phyloP scores from a whole-genome alignment of 2,329 filamentous ascomycete species.

The Penicillium capsulatum region DNA sequence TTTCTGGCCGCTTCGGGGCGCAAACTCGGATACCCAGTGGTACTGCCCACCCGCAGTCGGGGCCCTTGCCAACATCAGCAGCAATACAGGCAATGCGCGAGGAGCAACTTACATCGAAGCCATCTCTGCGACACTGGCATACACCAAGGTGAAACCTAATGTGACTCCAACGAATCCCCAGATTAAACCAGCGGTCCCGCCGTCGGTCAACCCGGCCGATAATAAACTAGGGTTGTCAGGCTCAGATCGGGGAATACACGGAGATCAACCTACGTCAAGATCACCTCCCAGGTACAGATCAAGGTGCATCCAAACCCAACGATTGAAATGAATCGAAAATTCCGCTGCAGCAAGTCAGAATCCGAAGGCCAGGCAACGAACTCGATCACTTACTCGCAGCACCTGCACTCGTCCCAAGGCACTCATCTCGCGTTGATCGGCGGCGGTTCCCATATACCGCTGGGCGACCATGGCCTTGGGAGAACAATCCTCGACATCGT shows the following conservation, averaged over 20 bases:
- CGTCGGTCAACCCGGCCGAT: conserved; percentile 32
- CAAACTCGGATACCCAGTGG: conserved; percentile 36
- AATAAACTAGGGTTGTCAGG: conserved; percentile 22
- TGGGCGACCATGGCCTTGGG: conserved; percentile 30
- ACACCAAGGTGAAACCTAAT: conserved; percentile 33
- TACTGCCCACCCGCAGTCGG: conserved; percentile 42
- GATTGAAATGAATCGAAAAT: conserved; percentile 45
- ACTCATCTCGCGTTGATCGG: conserved; percentile 39
- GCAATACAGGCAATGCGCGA: neutral
- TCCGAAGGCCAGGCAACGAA: neutral
- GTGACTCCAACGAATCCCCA: conserved; percentile 36
- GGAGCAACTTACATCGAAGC: conserved; percentile 39
- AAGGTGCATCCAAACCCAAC: conserved; percentile 44
- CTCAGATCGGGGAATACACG: neutral
- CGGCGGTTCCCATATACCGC: conserved; percentile 36
- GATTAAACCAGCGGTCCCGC: conserved; percentile 38
- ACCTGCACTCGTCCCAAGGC: conserved; percentile 39
- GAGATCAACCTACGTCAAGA: conserved; percentile 34
- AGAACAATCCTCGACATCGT: conserved; percentile 18
- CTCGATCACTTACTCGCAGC: conserved; percentile 29
- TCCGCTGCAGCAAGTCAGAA: conserved; percentile 31
- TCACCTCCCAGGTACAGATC: conserved; percentile 44
- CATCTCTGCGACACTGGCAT: conserved; percentile 41
- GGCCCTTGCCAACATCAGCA: conserved; percentile 26
- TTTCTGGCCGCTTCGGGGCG: conserved; percentile 40